Conservation (phyloP, 164 flowering plant genomes). For the Umbilicus rupestris region DNA sequence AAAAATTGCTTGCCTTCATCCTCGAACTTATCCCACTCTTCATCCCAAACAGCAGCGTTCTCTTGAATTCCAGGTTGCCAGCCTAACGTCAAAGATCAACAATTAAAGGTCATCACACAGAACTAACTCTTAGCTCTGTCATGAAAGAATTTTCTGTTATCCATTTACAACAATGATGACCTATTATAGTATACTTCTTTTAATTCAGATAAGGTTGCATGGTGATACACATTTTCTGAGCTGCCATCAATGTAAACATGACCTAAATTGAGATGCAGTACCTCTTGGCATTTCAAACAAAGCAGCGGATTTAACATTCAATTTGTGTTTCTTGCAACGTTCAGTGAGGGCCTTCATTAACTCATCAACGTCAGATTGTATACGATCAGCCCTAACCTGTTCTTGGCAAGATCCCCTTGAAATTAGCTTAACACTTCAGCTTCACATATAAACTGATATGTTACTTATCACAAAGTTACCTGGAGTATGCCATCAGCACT, state of each 20-base stretch:
- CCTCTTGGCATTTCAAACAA: slow-evolving; percentile 53
- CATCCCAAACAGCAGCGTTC: slow-evolving; percentile 91
- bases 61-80: slow-evolving; percentile 78
- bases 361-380: slow-evolving; percentile 67
- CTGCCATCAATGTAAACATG: neutral
- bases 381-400: slow-evolving; percentile 70
- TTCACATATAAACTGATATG: neutral
- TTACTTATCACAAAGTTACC: slow-evolving; percentile 20
- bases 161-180: neutral
- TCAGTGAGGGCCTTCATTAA: slow-evolving; percentile 46
- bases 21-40: slow-evolving; percentile 97
- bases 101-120: neutral
- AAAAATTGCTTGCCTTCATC: slow-evolving; percentile 48
- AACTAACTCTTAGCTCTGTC: neutral
- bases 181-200: neutral
- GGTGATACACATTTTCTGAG: neutral
- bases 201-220: neutral
- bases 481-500: slow-evolving; percentile 74
- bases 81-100: slow-evolving; percentile 22
- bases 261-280: slow-evolving; percentile 13
- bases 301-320: slow-evolving; percentile 41
- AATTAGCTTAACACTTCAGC: neutral
- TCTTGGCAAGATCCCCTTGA: slow-evolving; percentile 7
- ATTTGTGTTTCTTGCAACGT: slow-evolving; percentile 54
- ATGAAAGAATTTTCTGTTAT: neutral